phyloP scores from a whole-genome alignment of 2,329 filamentous ascomycete species.

The Fusarium zealandicum region DNA sequence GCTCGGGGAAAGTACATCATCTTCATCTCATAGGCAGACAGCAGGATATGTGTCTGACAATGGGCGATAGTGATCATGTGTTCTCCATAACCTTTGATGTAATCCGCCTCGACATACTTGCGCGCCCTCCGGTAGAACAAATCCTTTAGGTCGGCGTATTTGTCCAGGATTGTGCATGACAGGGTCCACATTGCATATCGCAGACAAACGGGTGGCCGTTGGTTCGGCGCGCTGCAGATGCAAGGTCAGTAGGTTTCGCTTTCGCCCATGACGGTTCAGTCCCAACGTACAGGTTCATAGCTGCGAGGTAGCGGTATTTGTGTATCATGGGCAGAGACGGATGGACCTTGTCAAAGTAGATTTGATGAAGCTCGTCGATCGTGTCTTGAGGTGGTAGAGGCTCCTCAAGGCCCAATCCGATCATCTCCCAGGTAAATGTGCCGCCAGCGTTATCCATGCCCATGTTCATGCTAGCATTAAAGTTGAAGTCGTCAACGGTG shows the following conservation, averaged over 20 bases:
- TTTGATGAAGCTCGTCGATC: constrained; percentile 85
- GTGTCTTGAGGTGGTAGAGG: constrained; percentile 65
- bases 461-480: constrained; percentile 58
- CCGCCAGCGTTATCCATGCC: constrained; percentile 58
- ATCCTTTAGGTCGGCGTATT: constrained; percentile 79
- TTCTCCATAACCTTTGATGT: constrained; percentile 92
- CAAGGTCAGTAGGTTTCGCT: constrained; percentile 17
- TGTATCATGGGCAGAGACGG: constrained; percentile 89
- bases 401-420: constrained; percentile 65
- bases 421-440: constrained; percentile 81
- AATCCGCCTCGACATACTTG: constrained; percentile 89
- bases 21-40: constrained; percentile 91
- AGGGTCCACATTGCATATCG: constrained; percentile 97
- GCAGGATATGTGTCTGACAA: constrained; percentile 82
- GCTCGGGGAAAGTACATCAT: constrained; percentile 97
- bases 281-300: constrained; percentile 75
- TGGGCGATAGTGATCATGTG: constrained; percentile 85
- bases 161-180: constrained; percentile 85
- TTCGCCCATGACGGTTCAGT: neutral
- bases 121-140: constrained; percentile 89
- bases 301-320: constrained; percentile 83
- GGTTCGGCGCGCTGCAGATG: constrained; percentile 69
- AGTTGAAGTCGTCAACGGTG: constrained; percentile 65
- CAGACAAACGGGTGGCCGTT: constrained; percentile 85
- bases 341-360: constrained; percentile 92